Evolutionary conservation across 768 basidiomycete species (phyloP).

Genomic region (Hygrophoropsis aurantiaca): DNA sequence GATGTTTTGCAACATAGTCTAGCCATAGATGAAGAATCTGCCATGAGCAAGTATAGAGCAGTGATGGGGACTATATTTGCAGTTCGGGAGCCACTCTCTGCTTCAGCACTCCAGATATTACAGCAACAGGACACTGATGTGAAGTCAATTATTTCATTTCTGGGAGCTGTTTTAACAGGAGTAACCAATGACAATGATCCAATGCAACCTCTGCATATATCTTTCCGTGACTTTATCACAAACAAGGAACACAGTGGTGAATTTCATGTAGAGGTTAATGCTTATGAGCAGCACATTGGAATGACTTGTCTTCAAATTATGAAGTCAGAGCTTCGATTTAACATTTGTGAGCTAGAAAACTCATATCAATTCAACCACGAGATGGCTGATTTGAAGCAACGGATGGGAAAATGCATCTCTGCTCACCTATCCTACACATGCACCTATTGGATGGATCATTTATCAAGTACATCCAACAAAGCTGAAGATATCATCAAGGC

Average conservation of each 20-base stretch:
- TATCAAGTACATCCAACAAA: not conserved
- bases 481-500: not conserved
- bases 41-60: no score
- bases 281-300: no score
- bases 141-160: not conserved
- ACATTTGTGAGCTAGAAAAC: conserved; percentile 30
- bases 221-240: conserved; percentile 25
- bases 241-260: conserved; percentile 9
- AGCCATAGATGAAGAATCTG: no score
- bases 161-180: conserved; percentile 8
- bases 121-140: no score
- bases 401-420: conserved; percentile 3
- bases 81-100: no score
- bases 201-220: conserved; percentile 22
- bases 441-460: conserved; percentile 10
- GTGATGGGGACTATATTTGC: no score
- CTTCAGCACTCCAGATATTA: no score
- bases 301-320: conserved; percentile 18
- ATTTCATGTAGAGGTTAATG: conserved; percentile 8
- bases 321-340: conserved; percentile 27
- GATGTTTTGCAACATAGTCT: no score
- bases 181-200: not conserved
- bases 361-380: conserved; percentile 25
- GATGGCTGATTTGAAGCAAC: conserved; percentile 3
- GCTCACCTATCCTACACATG: conserved; percentile 7